These are phyloP conservation scores for Paecilomyces sp. DNA, from an alignment of 2,329 filamentous ascomycete genomes.

Conservation along the genomic window DNA sequence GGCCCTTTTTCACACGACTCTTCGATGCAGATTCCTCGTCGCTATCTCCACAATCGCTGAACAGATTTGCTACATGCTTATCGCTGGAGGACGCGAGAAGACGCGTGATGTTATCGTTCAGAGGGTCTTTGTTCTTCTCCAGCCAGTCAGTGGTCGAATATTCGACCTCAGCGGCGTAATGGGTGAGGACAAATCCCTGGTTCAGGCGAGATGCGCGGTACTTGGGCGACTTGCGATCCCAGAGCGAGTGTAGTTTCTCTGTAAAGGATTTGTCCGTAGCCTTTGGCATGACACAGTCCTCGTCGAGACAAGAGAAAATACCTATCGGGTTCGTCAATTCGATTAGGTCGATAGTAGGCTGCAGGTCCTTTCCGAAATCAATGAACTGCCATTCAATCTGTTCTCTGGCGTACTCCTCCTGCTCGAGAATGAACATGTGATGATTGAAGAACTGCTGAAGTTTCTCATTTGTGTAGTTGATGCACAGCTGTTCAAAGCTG, in stretches of 20 bases:
- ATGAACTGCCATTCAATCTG: conserved; percentile 99
- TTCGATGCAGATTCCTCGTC: conserved; percentile 65
- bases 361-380: conserved; percentile 92
- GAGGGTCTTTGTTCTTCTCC: conserved; percentile 97
- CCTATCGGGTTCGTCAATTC: conserved; percentile 94
- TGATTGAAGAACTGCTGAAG: conserved; percentile 99
- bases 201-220: conserved; percentile 82
- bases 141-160: conserved; percentile 94
- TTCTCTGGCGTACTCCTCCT: conserved; percentile 94
- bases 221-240: conserved; percentile 93
- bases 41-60: conserved; percentile 76
- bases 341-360: conserved; percentile 96
- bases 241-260: conserved; percentile 91
- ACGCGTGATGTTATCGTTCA: conserved; percentile 94
- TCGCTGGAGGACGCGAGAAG: conserved; percentile 77
- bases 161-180: conserved; percentile 96
- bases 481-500: conserved; percentile 97
- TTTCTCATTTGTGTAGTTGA: conserved; percentile 99
- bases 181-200: conserved; percentile 91
- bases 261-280: conserved; percentile 95
- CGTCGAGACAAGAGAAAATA: conserved; percentile 96
- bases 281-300: conserved; percentile 98
- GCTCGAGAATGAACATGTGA: conserved; percentile 98
- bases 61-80: conserved; percentile 74
- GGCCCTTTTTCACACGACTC: conserved; percentile 88